Base-by-base conservation (phyloP, 2,329 filamentous ascomycete genomes). In the Fusarium coffeatum region DNA sequence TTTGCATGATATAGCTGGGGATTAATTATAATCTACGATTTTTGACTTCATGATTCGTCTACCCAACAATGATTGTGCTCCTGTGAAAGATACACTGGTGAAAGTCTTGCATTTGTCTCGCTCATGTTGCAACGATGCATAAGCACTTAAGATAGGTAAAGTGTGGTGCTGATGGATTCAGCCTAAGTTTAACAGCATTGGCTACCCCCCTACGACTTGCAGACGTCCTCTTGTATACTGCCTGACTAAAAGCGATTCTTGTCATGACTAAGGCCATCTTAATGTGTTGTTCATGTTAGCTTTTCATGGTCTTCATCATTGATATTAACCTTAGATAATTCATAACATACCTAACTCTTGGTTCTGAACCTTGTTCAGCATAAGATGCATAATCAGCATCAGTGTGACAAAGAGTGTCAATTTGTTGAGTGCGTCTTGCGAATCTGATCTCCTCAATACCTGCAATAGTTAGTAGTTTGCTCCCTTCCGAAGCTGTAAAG, bases 1-100 rank as follows among this genome's bases (percentile, higher is more conserved):
- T 49, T 41, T 49, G 18, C 23, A 46, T 23, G 59, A 41, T 59
- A 51, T 45, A 61, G 50, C 50, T n/a, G 54, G 68, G 56, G 40
- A 56, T 69, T 71, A 72, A 72, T 71, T 57, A 28, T 45, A 57
- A 69, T 63, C 60, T 47, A 69, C 54, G 46, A 32, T 48, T 48
- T 59, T 48, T 25, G 53, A 48, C 25, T 22, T 28, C 32, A 55
- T n/a, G 28, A 28, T 37, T 16, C 12, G 22, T n/a, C 8, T 30
- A 25, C 13, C 12, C 23, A 23, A 45, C 18, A 37, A 37, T 37
- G 34, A 12, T 12, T 37, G 34, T 11, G 18, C 10, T 37, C 18
- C 6, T 37, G 18, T 37, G 34, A 37, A 37, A 11, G 5, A 4
- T n/a, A 5, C 12, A 41, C 5, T 25, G 16, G 16, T 41, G 2